Evolutionary conservation across 768 basidiomycete species (phyloP), one percentile per base, ranked within the genome.

Genomic region (Suillus hirtellus): DNA sequence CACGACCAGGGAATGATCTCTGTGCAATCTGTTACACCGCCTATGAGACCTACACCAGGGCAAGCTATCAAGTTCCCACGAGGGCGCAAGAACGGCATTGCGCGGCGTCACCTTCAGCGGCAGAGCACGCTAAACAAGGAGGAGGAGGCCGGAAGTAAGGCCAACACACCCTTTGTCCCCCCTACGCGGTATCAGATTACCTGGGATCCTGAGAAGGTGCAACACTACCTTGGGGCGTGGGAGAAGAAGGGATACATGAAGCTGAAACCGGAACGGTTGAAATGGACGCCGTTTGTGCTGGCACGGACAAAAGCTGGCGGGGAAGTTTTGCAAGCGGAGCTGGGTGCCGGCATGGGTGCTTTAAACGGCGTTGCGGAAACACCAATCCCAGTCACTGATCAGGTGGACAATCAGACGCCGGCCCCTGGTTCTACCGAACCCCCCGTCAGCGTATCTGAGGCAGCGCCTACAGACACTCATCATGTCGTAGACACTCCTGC

Each of bases 251-350:
- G 90, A 5, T 91, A 94, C 68, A 70, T 95, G 64, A 84, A 76
- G 67, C 79, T 93, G 63, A 86, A 84, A 67, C 89, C 95, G 1
- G 94, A 96, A 70, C 87, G 87, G 73, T 81, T 99, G 65, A 95
- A 93, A 71, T 99, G 96, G 92, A 96, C 89, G 65, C 96, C 96
- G 34, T 99, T 96, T 76, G 78, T 97, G 44, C 75, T 94, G 50
- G 80, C 88, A 6, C 79, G 84, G 60, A 76, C 73, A 49, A 74
- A 73, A 66, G 65, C 65, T 3, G 71, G 69, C n/a, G 71, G 65
- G 14, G 71, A 77, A 58, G 49, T 71, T 34, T 61, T 71, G 47
- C 75, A 76, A 53, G 40, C 60, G 46, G 67, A 68, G 43, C 40
- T 56, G 21, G 64, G 66, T 7, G 35, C 64, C 3, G 70, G 60